Conservation (phyloP, 139 green algal genomes). For the Tetradesmus obliquus region DNA sequence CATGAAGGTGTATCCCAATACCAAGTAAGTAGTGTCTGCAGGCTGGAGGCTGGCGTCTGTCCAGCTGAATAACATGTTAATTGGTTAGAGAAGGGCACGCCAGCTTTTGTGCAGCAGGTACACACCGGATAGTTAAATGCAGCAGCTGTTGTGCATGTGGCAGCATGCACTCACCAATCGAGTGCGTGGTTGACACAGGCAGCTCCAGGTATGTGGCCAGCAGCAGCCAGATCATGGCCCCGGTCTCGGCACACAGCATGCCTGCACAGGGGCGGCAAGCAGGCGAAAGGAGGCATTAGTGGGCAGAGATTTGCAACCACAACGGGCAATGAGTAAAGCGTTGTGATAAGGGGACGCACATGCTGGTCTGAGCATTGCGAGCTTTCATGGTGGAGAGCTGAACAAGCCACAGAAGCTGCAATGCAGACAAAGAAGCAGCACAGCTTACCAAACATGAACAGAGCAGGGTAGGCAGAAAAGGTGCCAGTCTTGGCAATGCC, state of each 20-base stretch:
- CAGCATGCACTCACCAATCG: slow-evolving; percentile 38
- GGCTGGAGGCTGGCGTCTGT: neutral
- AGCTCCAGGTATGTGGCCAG: slow-evolving; percentile 67
- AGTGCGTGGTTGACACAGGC: slow-evolving; percentile 76
- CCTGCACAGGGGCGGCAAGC: neutral
- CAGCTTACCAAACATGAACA: slow-evolving; percentile 45
- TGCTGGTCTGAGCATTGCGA: neutral
- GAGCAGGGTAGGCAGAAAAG: neutral
- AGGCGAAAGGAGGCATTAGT: neutral
- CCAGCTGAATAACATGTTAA: too few relatives aligned
- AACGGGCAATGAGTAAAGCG: neutral
- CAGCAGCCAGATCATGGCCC: slow-evolving; percentile 51
- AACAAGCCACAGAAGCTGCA: neutral
- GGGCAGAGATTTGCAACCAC: neutral
- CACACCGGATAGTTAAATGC: too few relatives aligned
- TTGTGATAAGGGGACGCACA: neutral
- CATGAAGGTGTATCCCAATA: neutral
- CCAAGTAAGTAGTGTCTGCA: neutral
- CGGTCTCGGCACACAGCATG: slow-evolving; percentile 56
- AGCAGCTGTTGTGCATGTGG: too few relatives aligned
- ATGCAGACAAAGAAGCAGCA: too few relatives aligned
- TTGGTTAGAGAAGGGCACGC: too few relatives aligned
- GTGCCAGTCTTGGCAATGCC: slow-evolving; percentile 26
- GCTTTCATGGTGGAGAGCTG: neutral
- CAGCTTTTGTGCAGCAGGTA: too few relatives aligned